Evolutionary conservation across 2,329 filamentous ascomycete genomes (phyloP).

Genomic region (Ceratocystis colombiana): DNA sequence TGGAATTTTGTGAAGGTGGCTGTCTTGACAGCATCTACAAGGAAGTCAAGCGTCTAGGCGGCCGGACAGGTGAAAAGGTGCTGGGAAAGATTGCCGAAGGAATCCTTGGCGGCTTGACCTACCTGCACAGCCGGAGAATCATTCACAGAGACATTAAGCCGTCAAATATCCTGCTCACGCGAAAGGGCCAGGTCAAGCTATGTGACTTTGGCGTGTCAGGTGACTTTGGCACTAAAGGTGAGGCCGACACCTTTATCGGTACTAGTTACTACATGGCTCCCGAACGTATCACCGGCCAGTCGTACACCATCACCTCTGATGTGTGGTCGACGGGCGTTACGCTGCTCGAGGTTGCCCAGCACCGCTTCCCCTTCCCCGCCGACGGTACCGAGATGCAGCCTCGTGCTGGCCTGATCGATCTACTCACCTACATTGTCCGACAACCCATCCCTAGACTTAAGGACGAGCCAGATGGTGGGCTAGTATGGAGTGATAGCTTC

Average conservation of each 20-base stretch:
- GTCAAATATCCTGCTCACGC: conserved; percentile 88
- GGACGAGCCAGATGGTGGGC: conserved; percentile 79
- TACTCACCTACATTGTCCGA: conserved; percentile 93
- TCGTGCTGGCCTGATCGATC: conserved; percentile 81
- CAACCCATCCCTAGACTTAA: conserved; percentile 93
- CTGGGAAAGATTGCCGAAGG: conserved; percentile 94
- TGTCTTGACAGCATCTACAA: conserved; percentile 95
- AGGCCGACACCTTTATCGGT: conserved; percentile 97
- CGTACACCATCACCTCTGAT: conserved; percentile 96
- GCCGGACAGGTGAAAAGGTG: conserved; percentile 92
- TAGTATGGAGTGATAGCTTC: conserved; percentile 93
- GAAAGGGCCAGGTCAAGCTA: conserved; percentile 87
- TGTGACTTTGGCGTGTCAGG: conserved; percentile 98
- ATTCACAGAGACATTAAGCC: conserved; percentile 99
- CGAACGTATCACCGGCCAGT: conserved; percentile 93
- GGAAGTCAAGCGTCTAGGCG: conserved; percentile 90
- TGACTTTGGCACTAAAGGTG: conserved; percentile 96
- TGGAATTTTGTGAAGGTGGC: conserved; percentile 98
- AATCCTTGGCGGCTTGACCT: conserved; percentile 84
- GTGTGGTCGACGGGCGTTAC: conserved; percentile 98
- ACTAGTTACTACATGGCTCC: conserved; percentile 99
- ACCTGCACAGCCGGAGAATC: conserved; percentile 90
- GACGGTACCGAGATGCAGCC: conserved; percentile 95
- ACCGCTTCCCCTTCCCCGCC: conserved; percentile 94
- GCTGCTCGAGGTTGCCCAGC: conserved; percentile 95